Evolutionary conservation across 768 basidiomycete species (phyloP), one percentile per base, ranked within the genome.

Genomic region (Suillus weaverae): DNA sequence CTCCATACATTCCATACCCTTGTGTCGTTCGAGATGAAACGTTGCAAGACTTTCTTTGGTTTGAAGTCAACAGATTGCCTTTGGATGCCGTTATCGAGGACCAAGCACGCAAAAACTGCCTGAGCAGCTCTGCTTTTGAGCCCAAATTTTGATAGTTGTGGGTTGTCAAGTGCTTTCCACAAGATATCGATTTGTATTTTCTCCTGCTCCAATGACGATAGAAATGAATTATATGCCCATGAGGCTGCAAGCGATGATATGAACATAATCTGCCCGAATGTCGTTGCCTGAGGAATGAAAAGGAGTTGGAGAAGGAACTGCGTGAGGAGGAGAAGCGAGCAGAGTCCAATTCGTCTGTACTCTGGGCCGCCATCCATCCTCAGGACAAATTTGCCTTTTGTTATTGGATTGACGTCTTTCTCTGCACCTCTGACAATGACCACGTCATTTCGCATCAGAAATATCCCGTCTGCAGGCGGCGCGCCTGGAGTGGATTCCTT

Each of bases 201-300:
- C 56, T 74, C 71, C 48, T 74, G 73, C 62, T 83, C 81, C 71
- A 84, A 67, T 0, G 73, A 75, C 11, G 77, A 76, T 22, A 79
- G 70, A 56, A 72, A 79, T 1, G 75, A 71, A 41, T 79, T 79
- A 60, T 79, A 78, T 2, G 32, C 62, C 78, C 78, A 79, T 1
- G 78, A 79, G 8, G 75, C 71, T 6, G 66, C 72, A 5, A 79
- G 70, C 0, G 77, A 68, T 1, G 61, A 46, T 36, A 79, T 62
- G 62, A 79, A 79, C 74, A 79, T 64, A 59, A 77, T 66, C 61
- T 79, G 78, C 11, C 79, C 78, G 13, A 79, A 77, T 41, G 77
- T 69, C 5, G 63, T 44, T n/a, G 68, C 74, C 60, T 78, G 77
- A 4, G 78, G 78, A 9, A 78, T 76, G 44, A 79, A 71, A 56